Conservation (phyloP, 2,329 filamentous ascomycete species). For the Coniochaeta sp. region DNA sequence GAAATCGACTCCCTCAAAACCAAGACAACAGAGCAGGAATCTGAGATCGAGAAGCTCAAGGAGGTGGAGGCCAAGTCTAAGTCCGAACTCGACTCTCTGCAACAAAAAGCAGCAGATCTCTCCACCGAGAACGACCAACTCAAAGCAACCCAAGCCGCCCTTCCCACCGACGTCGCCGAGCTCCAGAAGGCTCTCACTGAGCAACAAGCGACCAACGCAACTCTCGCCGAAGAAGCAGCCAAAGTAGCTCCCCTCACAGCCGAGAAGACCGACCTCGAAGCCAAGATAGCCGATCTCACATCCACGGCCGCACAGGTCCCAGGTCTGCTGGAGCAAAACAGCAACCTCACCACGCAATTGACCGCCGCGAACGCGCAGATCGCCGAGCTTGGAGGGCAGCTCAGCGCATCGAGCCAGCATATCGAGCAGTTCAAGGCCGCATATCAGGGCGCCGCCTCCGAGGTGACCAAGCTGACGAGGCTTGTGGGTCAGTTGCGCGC, state of each 20-base stretch:
- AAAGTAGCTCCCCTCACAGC: background rate
- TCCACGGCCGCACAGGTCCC: conserved; percentile 10
- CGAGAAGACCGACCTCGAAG: conserved; percentile 11
- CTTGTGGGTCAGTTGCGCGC: conserved; percentile 11
- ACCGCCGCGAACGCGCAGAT: conserved; percentile 14
- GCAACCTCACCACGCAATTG: conserved; percentile 12
- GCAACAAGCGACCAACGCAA: background rate
- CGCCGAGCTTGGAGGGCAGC: conserved; percentile 12
- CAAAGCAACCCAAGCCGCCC: background rate
- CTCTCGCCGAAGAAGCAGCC: background rate
- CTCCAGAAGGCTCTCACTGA: background rate
- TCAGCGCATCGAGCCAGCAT: conserved; percentile 13
- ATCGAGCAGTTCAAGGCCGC: conserved; percentile 8
- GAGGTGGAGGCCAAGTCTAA: background rate
- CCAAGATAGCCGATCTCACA: conserved; percentile 8
- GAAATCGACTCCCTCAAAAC: background rate
- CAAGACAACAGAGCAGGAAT: background rate
- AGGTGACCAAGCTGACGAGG: conserved; percentile 13
- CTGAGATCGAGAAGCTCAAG: background rate
- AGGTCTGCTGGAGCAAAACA: conserved; percentile 8
- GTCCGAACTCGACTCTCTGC: background rate
- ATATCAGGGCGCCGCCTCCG: conserved; percentile 10
- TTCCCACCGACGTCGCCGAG: background rate
- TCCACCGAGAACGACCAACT: background rate
- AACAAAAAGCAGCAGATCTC: background rate